Evolutionary conservation across 2,329 filamentous ascomycete species (phyloP).

Genomic region (Pyrenochaeta sp.): DNA sequence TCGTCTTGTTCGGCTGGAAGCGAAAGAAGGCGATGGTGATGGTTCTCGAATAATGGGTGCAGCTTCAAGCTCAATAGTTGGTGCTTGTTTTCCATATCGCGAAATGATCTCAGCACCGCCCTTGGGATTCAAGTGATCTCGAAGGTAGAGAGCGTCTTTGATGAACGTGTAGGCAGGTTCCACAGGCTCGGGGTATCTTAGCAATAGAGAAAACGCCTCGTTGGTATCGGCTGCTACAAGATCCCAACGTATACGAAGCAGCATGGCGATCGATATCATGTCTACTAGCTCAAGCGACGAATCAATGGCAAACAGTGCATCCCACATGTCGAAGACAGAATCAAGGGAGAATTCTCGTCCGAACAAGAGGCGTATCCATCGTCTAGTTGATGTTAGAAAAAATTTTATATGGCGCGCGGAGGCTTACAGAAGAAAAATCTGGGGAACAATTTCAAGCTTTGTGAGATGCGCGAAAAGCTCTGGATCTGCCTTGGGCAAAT

Average conservation of each 20-base stretch:
- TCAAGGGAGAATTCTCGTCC: conserved; percentile 92
- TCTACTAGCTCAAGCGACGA: conserved; percentile 81
- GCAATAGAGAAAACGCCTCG: conserved; percentile 77
- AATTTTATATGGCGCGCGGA: not conserved
- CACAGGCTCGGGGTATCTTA: conserved; percentile 78
- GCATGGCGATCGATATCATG: conserved; percentile 91
- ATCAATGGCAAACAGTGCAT: conserved; percentile 87
- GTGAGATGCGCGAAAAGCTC: conserved; percentile 82
- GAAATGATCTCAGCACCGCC: conserved; percentile 72
- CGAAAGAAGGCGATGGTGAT: conserved; percentile 33
- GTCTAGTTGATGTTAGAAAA: conserved; percentile 58
- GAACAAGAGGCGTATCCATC: conserved; percentile 93
- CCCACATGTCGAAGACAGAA: conserved; percentile 85
- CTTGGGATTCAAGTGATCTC: conserved; percentile 66
- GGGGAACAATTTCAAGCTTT: conserved; percentile 87
- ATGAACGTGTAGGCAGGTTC: conserved; percentile 80
- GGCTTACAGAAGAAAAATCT: conserved; percentile 89
- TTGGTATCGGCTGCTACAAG: conserved; percentile 89
- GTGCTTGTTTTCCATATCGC: conserved; percentile 68
- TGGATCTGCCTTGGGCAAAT: conserved; percentile 80
- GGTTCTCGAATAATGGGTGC: conserved; percentile 37
- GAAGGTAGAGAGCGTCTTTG: conserved; percentile 80
- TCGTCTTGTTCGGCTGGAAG: conserved; percentile 33
- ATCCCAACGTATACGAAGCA: conserved; percentile 89
- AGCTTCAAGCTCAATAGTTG: conserved; percentile 34